Evolutionary conservation across 495 filamentous ascomycete species (phyloP), one percentile per base, ranked within the genome.

Genomic region (Hyaloscypha hepaticicola): DNA sequence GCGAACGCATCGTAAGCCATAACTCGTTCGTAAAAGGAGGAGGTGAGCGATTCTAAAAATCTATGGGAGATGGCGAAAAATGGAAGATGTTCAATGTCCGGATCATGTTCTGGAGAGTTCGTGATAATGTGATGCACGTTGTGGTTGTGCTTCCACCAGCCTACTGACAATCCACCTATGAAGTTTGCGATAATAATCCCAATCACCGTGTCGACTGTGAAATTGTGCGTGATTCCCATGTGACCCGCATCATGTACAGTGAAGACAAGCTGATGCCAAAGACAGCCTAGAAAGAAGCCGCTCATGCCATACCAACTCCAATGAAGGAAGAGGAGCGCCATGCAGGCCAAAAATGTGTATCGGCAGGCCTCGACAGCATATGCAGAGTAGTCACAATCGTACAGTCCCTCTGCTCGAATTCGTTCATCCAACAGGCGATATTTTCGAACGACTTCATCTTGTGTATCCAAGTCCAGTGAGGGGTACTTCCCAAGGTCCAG

Each of bases 41-140:
- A 96, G 58, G 83, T 84, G 26, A 99, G 79, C 61, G 77, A 87
- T 26, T 77, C 79, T 61, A 97, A 84, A 69, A 98, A 91, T 53
- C 91, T 86, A 72, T 96, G 95, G 8, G 89, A 93, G 61, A 97
- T 82, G 66, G 95, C 95, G 73, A 99, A 91, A 78, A 98, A 93
- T 1, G 95, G 95, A 79, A 99, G 88, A 69, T 97, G 92, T 75
- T 99, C 87, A 66, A 97, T 99, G 75, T 99, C 95, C 1, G 95
- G 95, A 73, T 99, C 95, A 74, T 99, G 95, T 73, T 97, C 95
- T 26, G 95, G 91, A 55, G 88, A 89, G 76, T 99, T 99, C 21
- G 95, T 99, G 34, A 99, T 90, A 69, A 99, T 92, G 69, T 99
- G 95, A 73, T 99, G 95, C 27, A 99, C 95, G 75, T 99, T 99